phyloP scores from a whole-genome alignment of 129 eudicot genomes.

The Daucus carota region DH1_v3.0 NC_030387.2:6807501-6808000 shows the following conservation, averaged over 20 bases:
- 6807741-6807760: neutral
- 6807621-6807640: neutral
- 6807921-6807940: no score
- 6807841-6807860: conserved; percentile 87
- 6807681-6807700: neutral
- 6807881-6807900: conserved; percentile 87
- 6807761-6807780: neutral
- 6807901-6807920: conserved; percentile 13
- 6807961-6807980: no score
- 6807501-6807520: neutral
- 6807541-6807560: neutral
- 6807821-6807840: conserved; percentile 33
- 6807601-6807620: neutral
- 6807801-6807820: neutral
- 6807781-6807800: neutral
- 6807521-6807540: neutral
- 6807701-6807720: neutral
- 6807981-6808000: no score
- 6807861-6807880: conserved; percentile 81
- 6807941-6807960: no score
- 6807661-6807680: neutral
- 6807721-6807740: neutral
- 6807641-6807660: neutral
- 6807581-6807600: neutral
- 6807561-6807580: neutral